Conservation (phyloP, 768 basidiomycete genomes). For the Crucibulum laeve region DNA sequence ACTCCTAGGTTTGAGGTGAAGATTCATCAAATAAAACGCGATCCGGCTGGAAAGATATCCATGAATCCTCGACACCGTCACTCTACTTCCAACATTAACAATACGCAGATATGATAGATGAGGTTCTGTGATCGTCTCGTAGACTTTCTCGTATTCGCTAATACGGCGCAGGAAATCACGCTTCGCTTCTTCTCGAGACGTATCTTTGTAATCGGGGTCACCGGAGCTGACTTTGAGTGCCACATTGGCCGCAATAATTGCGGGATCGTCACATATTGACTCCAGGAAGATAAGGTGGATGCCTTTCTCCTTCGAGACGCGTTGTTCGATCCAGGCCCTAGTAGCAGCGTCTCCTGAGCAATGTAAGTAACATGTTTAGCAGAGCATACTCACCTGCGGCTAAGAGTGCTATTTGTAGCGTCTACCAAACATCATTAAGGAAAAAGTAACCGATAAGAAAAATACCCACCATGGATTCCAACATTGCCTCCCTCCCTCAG, state of each 20-base stretch:
- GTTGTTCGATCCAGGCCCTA: constrained; percentile 82
- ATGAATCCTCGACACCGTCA: constrained; percentile 81
- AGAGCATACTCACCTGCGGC: constrained; percentile 60
- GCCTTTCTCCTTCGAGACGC: constrained; percentile 83
- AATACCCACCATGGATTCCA: constrained; percentile 82
- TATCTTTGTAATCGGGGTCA: constrained; percentile 96
- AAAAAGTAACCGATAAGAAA: not conserved
- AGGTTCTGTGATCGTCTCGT: constrained; percentile 92
- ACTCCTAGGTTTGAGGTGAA: constrained; percentile 93
- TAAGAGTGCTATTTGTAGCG: constrained; percentile 89
- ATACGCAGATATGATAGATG: constrained; percentile 89
- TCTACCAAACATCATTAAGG: constrained; percentile 42
- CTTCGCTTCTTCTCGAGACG: constrained; percentile 79
- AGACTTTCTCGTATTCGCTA: constrained; percentile 89
- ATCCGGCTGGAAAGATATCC: constrained; percentile 97
- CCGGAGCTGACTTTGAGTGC: constrained; percentile 94
- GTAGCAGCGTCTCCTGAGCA: constrained; percentile 2
- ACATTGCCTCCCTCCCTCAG: constrained; percentile 94
- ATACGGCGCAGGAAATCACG: constrained; percentile 90
- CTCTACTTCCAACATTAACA: constrained; percentile 88
- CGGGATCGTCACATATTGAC: constrained; percentile 91
- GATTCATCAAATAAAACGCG: constrained; percentile 97
- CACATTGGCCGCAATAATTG: constrained; percentile 91
- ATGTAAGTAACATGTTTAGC: not conserved
- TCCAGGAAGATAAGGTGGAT: constrained; percentile 92